phyloP scores from a whole-genome alignment of 2,329 filamentous ascomycete genomes.

The Talaromyces sp. region DNA sequence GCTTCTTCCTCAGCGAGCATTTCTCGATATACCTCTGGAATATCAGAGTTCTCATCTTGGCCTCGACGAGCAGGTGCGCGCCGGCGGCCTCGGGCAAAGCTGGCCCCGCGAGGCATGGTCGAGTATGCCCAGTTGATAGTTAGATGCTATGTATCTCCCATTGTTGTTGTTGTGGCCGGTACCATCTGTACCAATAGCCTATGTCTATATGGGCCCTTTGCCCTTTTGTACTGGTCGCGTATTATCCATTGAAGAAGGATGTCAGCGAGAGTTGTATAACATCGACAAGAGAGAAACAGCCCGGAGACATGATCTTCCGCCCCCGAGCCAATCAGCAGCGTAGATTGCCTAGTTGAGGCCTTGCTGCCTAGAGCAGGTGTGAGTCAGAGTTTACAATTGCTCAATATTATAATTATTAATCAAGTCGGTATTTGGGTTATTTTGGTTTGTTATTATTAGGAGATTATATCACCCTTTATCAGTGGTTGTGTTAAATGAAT shows the following conservation, averaged over 20 bases:
- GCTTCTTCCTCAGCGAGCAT: conserved; percentile 39
- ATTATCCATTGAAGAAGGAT: neutral
- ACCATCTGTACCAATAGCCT: neutral
- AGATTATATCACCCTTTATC: neutral
- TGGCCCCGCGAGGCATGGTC: conserved; percentile 9
- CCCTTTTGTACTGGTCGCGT: neutral
- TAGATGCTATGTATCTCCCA: neutral
- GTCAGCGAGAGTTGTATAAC: neutral
- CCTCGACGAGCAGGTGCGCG: conserved; percentile 11
- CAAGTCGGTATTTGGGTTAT: too few species aligned
- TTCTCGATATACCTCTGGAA: conserved; percentile 37
- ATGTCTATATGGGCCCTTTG: neutral
- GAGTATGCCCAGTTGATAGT: conserved; percentile 7
- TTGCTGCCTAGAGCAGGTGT: neutral
- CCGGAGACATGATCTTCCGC: neutral
- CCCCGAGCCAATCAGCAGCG: neutral
- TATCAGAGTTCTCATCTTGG: conserved; percentile 19
- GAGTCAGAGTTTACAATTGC: neutral
- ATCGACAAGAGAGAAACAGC: neutral
- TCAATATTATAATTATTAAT: neutral
- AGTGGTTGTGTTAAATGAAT: neutral
- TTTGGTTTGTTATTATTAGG: too few species aligned
- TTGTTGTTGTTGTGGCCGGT: conserved; percentile 1
- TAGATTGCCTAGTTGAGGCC: neutral
- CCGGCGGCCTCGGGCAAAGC: conserved; percentile 9